A percentile compares a stretch with the other conserved stretches of the same genome.
These are phyloP conservation scores for Trametes punicea DNA, from an alignment of 768 basidiomycete species.

Conservation along the genomic window DNA sequence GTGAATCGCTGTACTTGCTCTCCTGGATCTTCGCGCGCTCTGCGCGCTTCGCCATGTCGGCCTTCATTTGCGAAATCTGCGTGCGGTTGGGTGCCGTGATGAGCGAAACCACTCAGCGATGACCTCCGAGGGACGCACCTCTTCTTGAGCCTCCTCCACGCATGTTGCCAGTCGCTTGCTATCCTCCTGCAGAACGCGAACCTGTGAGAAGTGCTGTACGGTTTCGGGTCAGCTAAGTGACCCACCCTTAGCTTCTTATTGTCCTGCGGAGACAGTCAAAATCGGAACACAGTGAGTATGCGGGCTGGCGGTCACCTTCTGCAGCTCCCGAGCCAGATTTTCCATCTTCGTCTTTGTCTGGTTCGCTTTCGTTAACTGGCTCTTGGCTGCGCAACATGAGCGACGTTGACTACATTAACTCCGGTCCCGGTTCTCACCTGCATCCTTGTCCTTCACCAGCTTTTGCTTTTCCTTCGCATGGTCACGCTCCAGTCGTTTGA, in stretches of 20 bases:
- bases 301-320: slow-evolving; percentile 57
- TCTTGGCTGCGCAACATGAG: slow-evolving; percentile 49
- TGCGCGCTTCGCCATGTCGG: slow-evolving; percentile 73
- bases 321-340: slow-evolving; percentile 82
- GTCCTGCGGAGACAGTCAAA: slow-evolving; percentile 49
- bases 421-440: slow-evolving; percentile 44
- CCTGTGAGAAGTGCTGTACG: slow-evolving; percentile 39
- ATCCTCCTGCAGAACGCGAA: slow-evolving; percentile 57
- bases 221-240: slow-evolving; percentile 33
- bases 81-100: not conserved
- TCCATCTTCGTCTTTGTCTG: slow-evolving; percentile 90
- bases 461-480: slow-evolving; percentile 93
- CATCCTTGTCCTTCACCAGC: slow-evolving; percentile 85
- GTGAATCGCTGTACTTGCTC: slow-evolving; percentile 77
- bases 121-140: slow-evolving; percentile 43
- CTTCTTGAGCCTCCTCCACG: slow-evolving; percentile 85
- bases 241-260: slow-evolving; percentile 84
- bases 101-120: not conserved
- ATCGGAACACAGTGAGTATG: slow-evolving; percentile 4
- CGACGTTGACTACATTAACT: not conserved
- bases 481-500: slow-evolving; percentile 83
- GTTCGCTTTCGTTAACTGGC: slow-evolving; percentile 82
- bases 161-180: slow-evolving; percentile 75
- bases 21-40: slow-evolving; percentile 79
- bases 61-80: slow-evolving; percentile 78